These are phyloP conservation scores for Lumnitzera littorea DNA, from an alignment of 345 rosid species.

Conservation along the genomic window DNA sequence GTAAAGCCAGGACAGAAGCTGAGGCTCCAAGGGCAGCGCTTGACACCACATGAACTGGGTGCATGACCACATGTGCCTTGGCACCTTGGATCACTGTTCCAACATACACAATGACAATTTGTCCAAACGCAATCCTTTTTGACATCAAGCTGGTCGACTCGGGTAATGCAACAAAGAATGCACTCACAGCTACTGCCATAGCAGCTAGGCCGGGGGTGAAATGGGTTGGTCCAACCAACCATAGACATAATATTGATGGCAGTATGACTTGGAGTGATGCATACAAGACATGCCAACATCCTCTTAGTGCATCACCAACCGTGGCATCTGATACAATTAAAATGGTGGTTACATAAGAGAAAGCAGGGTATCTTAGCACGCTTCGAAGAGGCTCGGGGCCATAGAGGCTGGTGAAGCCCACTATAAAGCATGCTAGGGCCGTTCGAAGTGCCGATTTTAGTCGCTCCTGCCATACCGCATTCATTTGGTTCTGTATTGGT, in stretches of 20 bases:
- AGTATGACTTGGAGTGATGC: constrained; percentile 44
- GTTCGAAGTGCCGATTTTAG: constrained; percentile 50
- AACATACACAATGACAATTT: constrained; percentile 58
- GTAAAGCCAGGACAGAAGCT: constrained; percentile 62
- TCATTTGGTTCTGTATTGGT: not conserved
- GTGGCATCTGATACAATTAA: constrained; percentile 66
- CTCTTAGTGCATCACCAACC: constrained; percentile 55
- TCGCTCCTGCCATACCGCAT: constrained; percentile 23
- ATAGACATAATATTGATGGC: constrained; percentile 28
- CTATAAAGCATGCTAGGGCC: constrained; percentile 50
- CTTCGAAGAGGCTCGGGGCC: constrained; percentile 34
- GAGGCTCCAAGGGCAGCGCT: constrained; percentile 67
- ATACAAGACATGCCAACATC: constrained; percentile 35
- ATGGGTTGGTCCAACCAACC: constrained; percentile 37
- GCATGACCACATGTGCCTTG: constrained; percentile 28
- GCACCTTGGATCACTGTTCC: constrained; percentile 41
- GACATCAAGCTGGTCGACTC: constrained; percentile 48
- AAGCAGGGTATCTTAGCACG: constrained; percentile 46
- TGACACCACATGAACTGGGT: constrained; percentile 53
- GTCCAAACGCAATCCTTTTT: constrained; percentile 79
- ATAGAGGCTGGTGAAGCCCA: constrained; percentile 52
- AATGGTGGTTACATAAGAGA: constrained; percentile 61
- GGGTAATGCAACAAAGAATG: constrained; percentile 72
- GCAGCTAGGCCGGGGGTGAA: constrained; percentile 42
- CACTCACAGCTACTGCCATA: constrained; percentile 34